phyloP scores from a whole-genome alignment of 2,329 filamentous ascomycete species.

The Rhexocercosporidium sp. region DNA sequence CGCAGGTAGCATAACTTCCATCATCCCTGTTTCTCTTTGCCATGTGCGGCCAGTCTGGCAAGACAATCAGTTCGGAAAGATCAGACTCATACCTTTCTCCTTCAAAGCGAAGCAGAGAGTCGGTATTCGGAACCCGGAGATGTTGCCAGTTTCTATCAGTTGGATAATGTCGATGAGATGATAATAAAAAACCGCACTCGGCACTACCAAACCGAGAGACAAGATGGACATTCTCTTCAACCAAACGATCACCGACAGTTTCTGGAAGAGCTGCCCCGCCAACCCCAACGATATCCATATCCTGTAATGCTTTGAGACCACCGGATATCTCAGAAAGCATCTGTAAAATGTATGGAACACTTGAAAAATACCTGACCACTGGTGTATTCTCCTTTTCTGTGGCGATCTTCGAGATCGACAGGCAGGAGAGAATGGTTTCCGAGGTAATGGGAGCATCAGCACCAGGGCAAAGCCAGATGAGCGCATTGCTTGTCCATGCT shows the following conservation, averaged over 20 bases:
- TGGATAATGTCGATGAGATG: conserved; percentile 61
- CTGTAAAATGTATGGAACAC: conserved; percentile 63
- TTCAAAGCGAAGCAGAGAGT: conserved; percentile 52
- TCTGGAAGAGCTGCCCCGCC: conserved; percentile 64
- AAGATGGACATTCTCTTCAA: conserved; percentile 57
- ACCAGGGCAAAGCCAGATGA: conserved; percentile 68
- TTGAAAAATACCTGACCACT: conserved; percentile 63
- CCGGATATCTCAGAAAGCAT: conserved; percentile 52
- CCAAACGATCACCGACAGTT: conserved; percentile 58
- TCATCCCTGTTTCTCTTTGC: conserved; percentile 62
- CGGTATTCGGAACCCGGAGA: conserved; percentile 49
- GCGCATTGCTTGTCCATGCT: conserved; percentile 62
- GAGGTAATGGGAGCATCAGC: conserved; percentile 60
- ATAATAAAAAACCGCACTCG: conserved; percentile 70
- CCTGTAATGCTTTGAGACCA: conserved; percentile 50
- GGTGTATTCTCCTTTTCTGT: conserved; percentile 20
- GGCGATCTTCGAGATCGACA: conserved; percentile 41
- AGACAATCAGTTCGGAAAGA: conserved; percentile 60
- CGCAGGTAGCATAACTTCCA: conserved; percentile 66
- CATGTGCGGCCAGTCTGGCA: conserved; percentile 61
- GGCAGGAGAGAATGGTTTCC: conserved; percentile 54
- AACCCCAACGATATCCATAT: conserved; percentile 66
- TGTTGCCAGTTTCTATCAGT: conserved; percentile 66
- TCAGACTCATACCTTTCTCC: conserved; percentile 45
- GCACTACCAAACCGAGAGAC: conserved; percentile 68